phyloP scores from a whole-genome alignment of 2,329 filamentous ascomycete species.

The Ophiosphaerella narmari region DNA sequence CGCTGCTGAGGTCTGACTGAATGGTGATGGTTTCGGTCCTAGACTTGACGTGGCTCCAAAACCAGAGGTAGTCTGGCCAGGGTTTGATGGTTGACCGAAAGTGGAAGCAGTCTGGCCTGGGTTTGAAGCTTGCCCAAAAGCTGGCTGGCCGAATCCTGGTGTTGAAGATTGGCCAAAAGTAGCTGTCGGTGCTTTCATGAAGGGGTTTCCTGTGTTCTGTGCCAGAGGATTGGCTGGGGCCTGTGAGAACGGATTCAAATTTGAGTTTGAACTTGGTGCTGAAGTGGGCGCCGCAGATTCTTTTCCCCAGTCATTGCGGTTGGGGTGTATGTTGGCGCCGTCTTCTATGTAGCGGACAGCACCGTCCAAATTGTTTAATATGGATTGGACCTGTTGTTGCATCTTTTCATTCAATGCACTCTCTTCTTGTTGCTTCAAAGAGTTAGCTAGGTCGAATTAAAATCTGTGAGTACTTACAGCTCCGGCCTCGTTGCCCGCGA shows the following conservation, averaged over 20 bases:
- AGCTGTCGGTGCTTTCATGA: constrained; percentile 47
- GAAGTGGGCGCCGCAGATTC: constrained; percentile 20
- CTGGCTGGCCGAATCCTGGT: constrained; percentile 28
- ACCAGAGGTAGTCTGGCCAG: constrained; percentile 24
- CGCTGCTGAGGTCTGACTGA: constrained; percentile 37
- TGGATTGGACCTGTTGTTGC: constrained; percentile 73
- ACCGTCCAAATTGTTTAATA: constrained; percentile 69
- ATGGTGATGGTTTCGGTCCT: constrained; percentile 29
- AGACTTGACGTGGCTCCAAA: constrained; percentile 49
- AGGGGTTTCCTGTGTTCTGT: constrained; percentile 30
- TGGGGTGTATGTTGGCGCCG: constrained; percentile 41
- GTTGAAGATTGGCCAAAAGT: constrained; percentile 50
- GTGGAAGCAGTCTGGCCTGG: constrained; percentile 22
- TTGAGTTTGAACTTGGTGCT: constrained; percentile 8
- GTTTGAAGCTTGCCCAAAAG: constrained; percentile 49
- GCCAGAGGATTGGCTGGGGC: constrained; percentile 20
- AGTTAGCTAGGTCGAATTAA: constrained; percentile 13
- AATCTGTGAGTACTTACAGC: constrained; percentile 50
- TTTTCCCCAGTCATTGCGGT: constrained; percentile 38
- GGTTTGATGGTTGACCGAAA: constrained; percentile 49
- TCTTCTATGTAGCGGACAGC: constrained; percentile 55
- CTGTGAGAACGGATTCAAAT: constrained; percentile 32
- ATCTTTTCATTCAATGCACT: constrained; percentile 63
- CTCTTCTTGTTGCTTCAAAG: constrained; percentile 62
- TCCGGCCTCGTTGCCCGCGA: constrained; percentile 62